phyloP scores from a whole-genome alignment of 2,329 filamentous ascomycete genomes.

The Claviceps africana region DNA sequence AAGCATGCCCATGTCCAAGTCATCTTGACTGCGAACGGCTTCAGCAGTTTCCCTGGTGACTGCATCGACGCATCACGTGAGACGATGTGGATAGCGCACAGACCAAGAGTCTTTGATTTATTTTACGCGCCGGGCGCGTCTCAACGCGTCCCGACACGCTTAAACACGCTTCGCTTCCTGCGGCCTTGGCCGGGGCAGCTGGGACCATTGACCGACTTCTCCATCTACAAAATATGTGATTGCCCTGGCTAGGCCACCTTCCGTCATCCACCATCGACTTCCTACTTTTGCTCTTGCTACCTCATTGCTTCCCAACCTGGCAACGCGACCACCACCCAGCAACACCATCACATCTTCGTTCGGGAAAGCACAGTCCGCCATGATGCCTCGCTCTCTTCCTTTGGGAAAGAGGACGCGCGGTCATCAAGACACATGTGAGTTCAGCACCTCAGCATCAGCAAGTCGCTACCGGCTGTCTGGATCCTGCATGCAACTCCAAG shows the following conservation, averaged over 20 bases:
- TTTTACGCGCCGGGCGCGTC: conserved; percentile 18
- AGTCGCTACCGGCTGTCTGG: background rate
- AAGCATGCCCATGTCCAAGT: too few relatives aligned
- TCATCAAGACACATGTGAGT: conserved; percentile 18
- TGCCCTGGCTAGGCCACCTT: background rate
- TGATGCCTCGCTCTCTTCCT: conserved; percentile 17
- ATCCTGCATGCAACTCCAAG: background rate
- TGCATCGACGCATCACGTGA: conserved; percentile 6
- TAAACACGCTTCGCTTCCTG: conserved; percentile 4
- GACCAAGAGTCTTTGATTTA: conserved; percentile 18
- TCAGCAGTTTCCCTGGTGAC: background rate
- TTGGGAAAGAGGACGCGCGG: conserved; percentile 23
- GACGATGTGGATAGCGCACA: conserved; percentile 8
- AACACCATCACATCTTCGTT: conserved; percentile 1
- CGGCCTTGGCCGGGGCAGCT: conserved; percentile 3
- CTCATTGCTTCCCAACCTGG: background rate
- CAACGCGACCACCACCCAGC: conserved; percentile 1
- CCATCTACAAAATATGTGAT: background rate
- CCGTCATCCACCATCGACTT: background rate
- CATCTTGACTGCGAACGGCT: background rate
- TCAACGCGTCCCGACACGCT: conserved; percentile 13
- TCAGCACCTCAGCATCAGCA: background rate
- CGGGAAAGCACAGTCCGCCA: conserved; percentile 9
- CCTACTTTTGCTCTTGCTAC: background rate
- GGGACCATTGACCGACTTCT: background rate